These are phyloP conservation scores for Linum tenue DNA, from an alignment of 345 rosid species.

Conservation along the genomic window DNA sequence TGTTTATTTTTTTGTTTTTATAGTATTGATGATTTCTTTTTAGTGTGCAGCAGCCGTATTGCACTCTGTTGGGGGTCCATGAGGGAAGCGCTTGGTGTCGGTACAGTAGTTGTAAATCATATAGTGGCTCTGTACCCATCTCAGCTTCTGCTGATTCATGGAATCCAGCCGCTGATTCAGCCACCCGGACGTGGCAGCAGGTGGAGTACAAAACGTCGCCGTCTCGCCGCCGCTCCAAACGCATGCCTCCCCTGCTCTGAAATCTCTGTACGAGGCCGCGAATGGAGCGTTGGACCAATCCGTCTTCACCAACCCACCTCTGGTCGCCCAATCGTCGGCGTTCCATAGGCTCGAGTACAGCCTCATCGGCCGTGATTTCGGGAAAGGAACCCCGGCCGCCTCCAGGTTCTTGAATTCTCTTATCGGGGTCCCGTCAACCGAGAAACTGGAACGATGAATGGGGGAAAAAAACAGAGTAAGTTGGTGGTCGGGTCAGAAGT, in stretches of 20 bases:
- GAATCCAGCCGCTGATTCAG: not conserved
- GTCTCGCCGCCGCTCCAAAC: not conserved
- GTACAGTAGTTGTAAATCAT: conserved; percentile 6
- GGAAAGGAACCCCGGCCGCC: not conserved
- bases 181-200: not conserved
- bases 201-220: not conserved
- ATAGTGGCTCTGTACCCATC: not conserved
- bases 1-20: too few relatives aligned
- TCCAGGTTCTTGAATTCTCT: conserved; percentile 8
- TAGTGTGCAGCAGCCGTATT: not conserved
- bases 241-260: not conserved
- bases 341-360: conserved; percentile 5
- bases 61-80: not conserved
- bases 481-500: not conserved
- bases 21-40: too few relatives aligned
- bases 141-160: not conserved
- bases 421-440: not conserved
- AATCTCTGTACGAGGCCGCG: not conserved
- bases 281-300: conserved; percentile 3
- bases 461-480: not conserved
- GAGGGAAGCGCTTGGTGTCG: conserved; percentile 1
- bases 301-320: not conserved
- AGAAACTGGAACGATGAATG: not conserved
- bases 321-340: conserved; percentile 9
- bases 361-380: not conserved